These are phyloP conservation scores for Aegilops umbellulata DNA, from an alignment of 176 grass and related monocot genomes.

Conservation along the genomic window DNA sequence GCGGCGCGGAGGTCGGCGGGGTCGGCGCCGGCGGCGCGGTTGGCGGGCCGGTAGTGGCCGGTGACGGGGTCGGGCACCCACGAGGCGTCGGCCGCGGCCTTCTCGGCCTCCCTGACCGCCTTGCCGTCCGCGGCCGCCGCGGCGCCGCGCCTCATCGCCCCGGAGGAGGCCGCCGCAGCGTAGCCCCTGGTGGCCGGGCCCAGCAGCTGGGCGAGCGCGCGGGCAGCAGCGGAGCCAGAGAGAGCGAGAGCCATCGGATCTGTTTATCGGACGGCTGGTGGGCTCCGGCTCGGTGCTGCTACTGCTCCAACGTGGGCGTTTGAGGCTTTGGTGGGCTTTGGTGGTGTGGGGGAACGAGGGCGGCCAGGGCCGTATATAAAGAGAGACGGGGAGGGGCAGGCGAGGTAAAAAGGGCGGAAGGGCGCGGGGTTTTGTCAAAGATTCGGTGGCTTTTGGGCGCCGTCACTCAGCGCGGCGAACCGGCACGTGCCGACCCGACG, in stretches of 20 bases:
- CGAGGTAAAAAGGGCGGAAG: no score
- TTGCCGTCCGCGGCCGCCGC: conserved; percentile 25
- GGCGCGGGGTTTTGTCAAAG: background rate
- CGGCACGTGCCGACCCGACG: background rate
- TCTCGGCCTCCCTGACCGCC: conserved; percentile 21
- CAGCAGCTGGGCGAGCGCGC: conserved; percentile 35
- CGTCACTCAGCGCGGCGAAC: background rate
- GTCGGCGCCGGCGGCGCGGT: conserved; percentile 33
- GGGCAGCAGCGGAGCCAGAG: conserved; percentile 25
- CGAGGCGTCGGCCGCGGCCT: conserved; percentile 19
- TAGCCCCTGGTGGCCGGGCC: conserved; percentile 34
- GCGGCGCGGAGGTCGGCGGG: conserved; percentile 70
- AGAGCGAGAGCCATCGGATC: conserved; percentile 62
- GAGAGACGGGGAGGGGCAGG: no score
- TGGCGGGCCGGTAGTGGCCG: conserved; percentile 65
- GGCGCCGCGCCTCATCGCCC: conserved; percentile 28
- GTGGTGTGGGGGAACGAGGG: background rate
- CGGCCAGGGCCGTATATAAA: background rate
- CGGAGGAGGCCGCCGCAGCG: conserved; percentile 38
- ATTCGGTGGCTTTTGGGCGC: background rate
- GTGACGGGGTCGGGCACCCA: conserved; percentile 79
- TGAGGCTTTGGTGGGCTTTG: background rate
- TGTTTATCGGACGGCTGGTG: background rate
- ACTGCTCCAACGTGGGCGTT: background rate
- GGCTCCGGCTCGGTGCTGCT: conserved; percentile 3